phyloP scores from a whole-genome alignment of 306 rosid species.

The Pyrus communis region DNA sequence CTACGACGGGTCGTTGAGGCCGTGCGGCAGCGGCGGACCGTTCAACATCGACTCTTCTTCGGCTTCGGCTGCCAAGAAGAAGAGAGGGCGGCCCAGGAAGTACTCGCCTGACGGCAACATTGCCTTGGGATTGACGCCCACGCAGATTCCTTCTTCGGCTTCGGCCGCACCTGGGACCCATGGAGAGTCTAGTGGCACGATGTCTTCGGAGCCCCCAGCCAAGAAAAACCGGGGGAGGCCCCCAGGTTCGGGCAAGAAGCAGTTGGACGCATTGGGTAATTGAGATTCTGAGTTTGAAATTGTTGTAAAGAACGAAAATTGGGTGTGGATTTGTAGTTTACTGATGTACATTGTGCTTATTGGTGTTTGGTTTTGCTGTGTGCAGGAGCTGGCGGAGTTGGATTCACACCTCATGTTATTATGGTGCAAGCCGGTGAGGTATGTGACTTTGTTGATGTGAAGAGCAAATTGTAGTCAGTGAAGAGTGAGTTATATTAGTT shows the following conservation, averaged over 20 bases:
- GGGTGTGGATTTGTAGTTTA: background rate
- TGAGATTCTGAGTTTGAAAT: background rate
- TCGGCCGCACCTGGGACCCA: constrained; percentile 12
- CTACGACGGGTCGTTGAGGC: constrained; percentile 49
- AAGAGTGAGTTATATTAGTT: background rate
- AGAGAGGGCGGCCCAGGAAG: constrained; percentile 90
- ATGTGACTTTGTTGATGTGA: background rate
- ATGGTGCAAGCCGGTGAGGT: constrained; percentile 73
- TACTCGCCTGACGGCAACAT: constrained; percentile 67
- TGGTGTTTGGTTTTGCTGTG: background rate
- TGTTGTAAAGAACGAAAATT: background rate
- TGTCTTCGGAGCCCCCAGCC: constrained; percentile 47
- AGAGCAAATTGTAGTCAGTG: background rate
- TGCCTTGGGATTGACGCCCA: constrained; percentile 52
- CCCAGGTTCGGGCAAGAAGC: constrained; percentile 68
- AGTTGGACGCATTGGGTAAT: constrained; percentile 54
- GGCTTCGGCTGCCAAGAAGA: constrained; percentile 43
- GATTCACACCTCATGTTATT: constrained; percentile 68
- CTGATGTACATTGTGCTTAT: background rate
- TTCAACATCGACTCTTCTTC: constrained; percentile 32
- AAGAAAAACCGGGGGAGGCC: constrained; percentile 80
- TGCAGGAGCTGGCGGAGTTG: constrained; percentile 53
- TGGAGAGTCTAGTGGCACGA: constrained; percentile 44
- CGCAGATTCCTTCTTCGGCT: constrained; percentile 34
- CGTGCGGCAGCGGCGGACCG: constrained; percentile 24